A percentile compares a stretch with the other conserved stretches of the same genome.
Conservation (phyloP, 352 stramenopile genomes). For the Pythium periplocum region DNA sequence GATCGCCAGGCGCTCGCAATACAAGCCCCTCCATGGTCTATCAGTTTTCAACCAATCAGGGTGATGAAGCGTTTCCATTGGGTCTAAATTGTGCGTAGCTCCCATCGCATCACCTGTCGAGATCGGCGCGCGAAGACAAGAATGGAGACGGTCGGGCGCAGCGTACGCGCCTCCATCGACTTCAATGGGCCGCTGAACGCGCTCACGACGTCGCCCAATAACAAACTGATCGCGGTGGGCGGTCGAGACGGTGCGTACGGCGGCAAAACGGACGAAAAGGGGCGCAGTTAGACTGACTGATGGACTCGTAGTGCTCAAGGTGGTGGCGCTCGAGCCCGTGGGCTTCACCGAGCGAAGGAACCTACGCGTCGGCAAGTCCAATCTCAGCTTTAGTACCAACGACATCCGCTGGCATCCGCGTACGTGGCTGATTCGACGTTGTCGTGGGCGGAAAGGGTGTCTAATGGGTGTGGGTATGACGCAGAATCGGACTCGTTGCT, state of each 20-base stretch:
- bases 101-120: background rate
- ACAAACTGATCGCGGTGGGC: slow-evolving; percentile 77
- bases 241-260: slow-evolving; percentile 58
- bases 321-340: slow-evolving; percentile 67
- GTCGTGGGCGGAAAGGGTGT: background rate
- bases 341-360: slow-evolving; percentile 85
- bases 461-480: background rate
- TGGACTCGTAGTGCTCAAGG: slow-evolving; percentile 61
- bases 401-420: slow-evolving; percentile 87
- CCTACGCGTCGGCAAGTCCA: slow-evolving; percentile 76
- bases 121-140: slow-evolving; percentile 11
- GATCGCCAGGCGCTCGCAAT: too few species aligned
- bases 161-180: slow-evolving; percentile 81
- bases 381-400: slow-evolving; percentile 86
- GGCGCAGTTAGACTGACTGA: background rate
- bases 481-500: slow-evolving; percentile 80
- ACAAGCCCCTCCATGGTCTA: too few species aligned
- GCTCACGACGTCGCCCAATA: slow-evolving; percentile 78
- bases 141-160: slow-evolving; percentile 39
- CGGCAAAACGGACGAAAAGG: too few species aligned
- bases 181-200: slow-evolving; percentile 84
- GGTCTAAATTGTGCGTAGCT: background rate
- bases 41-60: slow-evolving; percentile 1
- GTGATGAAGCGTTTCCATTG: background rate
- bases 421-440: slow-evolving; percentile 22